Evolutionary conservation across 1,139 yeast species (phyloP).

Genomic region (Pichia sp.): DNA sequence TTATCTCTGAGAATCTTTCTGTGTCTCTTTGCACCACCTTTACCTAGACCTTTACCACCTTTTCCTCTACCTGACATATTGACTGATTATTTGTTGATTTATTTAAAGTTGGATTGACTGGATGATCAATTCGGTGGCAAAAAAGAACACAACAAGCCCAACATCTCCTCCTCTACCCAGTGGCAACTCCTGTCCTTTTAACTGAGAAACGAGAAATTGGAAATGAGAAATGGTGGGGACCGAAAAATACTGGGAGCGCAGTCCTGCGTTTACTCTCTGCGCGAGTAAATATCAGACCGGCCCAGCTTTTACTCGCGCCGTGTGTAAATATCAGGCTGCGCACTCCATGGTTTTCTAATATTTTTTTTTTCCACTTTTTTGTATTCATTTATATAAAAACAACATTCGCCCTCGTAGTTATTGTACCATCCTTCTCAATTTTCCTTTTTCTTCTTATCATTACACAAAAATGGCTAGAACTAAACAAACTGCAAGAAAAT

Average conservation of each 20-base stretch:
- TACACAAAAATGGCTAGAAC: conserved; percentile 80
- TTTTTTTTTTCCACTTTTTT: not conserved
- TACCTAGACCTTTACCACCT: conserved; percentile 99
- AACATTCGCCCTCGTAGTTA: conserved; percentile 2
- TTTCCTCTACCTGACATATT: conserved; percentile 98
- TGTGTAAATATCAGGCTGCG: not conserved
- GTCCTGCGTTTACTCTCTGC: not conserved
- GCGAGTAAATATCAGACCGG: conserved; percentile 1
- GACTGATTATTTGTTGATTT: conserved; percentile 25
- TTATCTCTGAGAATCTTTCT: conserved; percentile 98
- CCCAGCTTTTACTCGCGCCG: conserved; percentile 1
- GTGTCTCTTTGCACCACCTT: conserved; percentile 99
- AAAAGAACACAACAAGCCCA: not conserved
- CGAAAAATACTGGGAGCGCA: not conserved
- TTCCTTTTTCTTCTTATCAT: not conserved
- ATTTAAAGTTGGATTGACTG: not conserved
- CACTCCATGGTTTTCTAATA: not conserved
- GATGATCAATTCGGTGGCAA: not conserved
- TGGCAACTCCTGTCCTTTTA: not conserved
- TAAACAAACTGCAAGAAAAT: conserved; percentile 97
- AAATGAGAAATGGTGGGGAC: too few species aligned
- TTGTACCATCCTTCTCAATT: too few species aligned
- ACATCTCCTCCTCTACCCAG: not conserved
- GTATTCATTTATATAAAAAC: not conserved
- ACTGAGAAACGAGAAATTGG: not conserved